Conservation (phyloP, 495 filamentous ascomycete species). For the Letharia lupina region DNA sequence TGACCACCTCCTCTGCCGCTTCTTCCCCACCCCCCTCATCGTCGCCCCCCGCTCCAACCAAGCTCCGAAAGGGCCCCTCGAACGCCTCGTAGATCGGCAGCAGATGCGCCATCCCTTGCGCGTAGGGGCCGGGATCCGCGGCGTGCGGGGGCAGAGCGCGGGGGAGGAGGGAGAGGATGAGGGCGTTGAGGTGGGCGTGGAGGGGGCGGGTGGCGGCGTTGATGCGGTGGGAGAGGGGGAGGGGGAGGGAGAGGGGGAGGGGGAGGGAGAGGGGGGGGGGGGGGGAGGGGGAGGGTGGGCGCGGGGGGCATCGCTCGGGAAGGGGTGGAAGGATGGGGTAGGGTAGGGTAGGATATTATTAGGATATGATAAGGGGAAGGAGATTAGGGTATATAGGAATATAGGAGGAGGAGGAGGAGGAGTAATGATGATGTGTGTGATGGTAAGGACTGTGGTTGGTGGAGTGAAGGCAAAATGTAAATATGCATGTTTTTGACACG, state of each 20-base stretch:
- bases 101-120: conserved; percentile 36
- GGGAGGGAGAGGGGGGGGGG: not conserved
- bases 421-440: no score
- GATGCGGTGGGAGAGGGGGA: conserved; percentile 7
- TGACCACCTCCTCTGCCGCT: no score
- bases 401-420: no score
- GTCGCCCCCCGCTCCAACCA: conserved; percentile 6
- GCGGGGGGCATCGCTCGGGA: no score
- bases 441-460: no score
- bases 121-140: conserved; percentile 30
- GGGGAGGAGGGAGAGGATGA: conserved; percentile 39
- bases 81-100: conserved; percentile 39
- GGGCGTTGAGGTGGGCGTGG: conserved; percentile 40
- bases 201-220: conserved; percentile 28
- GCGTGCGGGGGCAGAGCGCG: conserved; percentile 34
- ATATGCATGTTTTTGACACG: no score
- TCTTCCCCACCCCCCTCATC: conserved; percentile 7
- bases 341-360: no score
- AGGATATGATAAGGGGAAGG: no score
- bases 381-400: no score
- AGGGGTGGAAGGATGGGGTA: no score
- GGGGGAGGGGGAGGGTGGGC: no score
- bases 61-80: conserved; percentile 24
- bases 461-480: no score
- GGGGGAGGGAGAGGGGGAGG: not conserved